Evolutionary conservation across 2,329 filamentous ascomycete species (phyloP).

Genomic region (Apiospora sp.): DNA sequence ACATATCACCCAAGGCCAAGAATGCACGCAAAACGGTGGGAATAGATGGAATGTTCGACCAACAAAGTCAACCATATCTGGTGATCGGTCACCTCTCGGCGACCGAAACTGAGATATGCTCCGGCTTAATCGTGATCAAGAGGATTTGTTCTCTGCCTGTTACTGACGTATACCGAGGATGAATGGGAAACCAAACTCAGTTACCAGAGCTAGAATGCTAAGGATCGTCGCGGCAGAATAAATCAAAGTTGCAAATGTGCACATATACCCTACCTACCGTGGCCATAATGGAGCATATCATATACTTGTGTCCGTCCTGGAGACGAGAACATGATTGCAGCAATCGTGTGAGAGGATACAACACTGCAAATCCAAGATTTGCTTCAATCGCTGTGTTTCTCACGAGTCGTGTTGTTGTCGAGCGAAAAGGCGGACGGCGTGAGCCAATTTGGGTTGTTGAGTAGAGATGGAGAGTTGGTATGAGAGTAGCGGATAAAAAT

Average conservation of each 20-base stretch:
- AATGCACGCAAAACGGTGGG: neutral
- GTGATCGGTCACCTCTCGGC: conserved; percentile 82
- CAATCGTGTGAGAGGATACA: neutral
- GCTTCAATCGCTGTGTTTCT: too few relatives aligned
- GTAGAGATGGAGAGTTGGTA: neutral
- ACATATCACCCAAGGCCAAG: neutral
- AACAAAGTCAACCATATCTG: conserved; percentile 96
- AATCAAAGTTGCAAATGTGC: neutral
- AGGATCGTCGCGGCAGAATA: conserved; percentile 61
- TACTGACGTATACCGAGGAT: conserved; percentile 80
- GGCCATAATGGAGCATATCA: neutral
- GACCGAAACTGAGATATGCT: conserved; percentile 86
- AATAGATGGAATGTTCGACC: conserved; percentile 70
- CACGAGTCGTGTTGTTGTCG: too few relatives aligned
- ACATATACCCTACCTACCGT: neutral
- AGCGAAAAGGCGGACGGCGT: neutral
- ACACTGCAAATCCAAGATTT: too few relatives aligned
- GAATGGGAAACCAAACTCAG: conserved; percentile 71
- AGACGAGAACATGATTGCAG: neutral
- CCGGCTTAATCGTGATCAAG: conserved; percentile 97
- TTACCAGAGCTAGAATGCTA: conserved; percentile 62
- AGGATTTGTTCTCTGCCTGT: conserved; percentile 76
- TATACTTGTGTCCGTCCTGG: neutral
- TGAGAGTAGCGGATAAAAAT: neutral
- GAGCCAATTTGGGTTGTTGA: neutral